Evolutionary conservation across 768 basidiomycete species (phyloP).

Genomic region (Dendrothele bispora): DNA sequence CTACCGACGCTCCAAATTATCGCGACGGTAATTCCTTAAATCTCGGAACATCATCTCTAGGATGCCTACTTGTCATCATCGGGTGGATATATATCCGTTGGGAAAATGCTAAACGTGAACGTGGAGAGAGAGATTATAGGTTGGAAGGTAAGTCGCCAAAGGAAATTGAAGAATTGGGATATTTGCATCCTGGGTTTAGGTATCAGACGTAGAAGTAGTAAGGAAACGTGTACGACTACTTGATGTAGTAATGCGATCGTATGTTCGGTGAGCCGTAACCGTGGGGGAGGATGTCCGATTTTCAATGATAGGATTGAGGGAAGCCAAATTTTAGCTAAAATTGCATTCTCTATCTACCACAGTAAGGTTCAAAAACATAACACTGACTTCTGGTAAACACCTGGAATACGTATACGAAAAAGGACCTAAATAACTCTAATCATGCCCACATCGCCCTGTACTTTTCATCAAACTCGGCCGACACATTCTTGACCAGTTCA

Average conservation of each 20-base stretch:
- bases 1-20: constrained; percentile 44
- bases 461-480: constrained; percentile 55
- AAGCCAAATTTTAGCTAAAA: no score
- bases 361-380: no score
- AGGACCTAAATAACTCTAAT: neutral
- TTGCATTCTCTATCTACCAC: no score
- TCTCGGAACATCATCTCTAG: constrained; percentile 34
- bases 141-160: constrained; percentile 35
- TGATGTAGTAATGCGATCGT: no score
- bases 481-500: constrained; percentile 41
- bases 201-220: constrained; percentile 39
- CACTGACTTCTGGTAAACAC: no score
- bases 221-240: no score
- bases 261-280: no score
- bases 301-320: no score
- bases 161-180: constrained; percentile 41
- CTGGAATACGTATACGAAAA: no score
- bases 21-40: constrained; percentile 49
- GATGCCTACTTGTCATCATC: constrained; percentile 30
- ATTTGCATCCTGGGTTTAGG: constrained; percentile 44
- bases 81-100: constrained; percentile 34
- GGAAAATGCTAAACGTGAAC: constrained; percentile 44
- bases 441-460: constrained; percentile 66
- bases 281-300: no score
- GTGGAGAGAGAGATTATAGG: constrained; percentile 41